These are phyloP conservation scores for Pelargonium cotyledonis DNA, from an alignment of 441 rosid species.

Conservation along the genomic window DNA sequence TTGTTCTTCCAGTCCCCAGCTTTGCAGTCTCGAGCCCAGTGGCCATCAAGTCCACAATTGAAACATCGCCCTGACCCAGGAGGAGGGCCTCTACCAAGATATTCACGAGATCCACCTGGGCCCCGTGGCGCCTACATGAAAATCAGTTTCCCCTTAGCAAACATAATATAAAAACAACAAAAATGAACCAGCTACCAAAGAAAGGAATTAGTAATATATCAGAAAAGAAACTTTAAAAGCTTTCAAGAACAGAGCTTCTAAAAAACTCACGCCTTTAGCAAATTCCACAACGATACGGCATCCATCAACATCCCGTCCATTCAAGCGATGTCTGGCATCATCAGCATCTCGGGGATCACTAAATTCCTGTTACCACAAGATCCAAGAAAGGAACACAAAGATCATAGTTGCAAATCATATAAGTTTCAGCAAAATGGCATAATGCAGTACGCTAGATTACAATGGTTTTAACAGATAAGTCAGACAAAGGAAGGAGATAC, in stretches of 20 bases:
- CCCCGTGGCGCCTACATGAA: slow-evolving; percentile 59
- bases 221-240: not conserved
- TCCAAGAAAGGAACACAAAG: slow-evolving; percentile 1
- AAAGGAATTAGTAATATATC: too few species aligned
- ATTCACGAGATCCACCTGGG: slow-evolving; percentile 56
- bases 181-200: not conserved
- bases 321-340: slow-evolving; percentile 57
- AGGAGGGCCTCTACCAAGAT: slow-evolving; percentile 57
- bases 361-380: slow-evolving; percentile 42
- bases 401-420: slow-evolving; percentile 22
- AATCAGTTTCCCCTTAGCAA: not conserved
- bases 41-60: slow-evolving; percentile 71
- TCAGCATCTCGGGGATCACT: slow-evolving; percentile 73
- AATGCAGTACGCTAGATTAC: not conserved
- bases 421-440: not conserved
- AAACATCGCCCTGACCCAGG: slow-evolving; percentile 75
- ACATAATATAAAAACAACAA: not conserved
- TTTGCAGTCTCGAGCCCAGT: slow-evolving; percentile 78
- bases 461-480: not conserved
- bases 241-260: not conserved
- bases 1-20: slow-evolving; percentile 82
- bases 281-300: slow-evolving; percentile 64
- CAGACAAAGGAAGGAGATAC: slow-evolving; percentile 22
- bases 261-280: slow-evolving; percentile 52
- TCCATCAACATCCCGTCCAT: slow-evolving; percentile 64